phyloP scores from a whole-genome alignment of 306 rosid genomes.

The Cucurbita ficifolia region DNA sequence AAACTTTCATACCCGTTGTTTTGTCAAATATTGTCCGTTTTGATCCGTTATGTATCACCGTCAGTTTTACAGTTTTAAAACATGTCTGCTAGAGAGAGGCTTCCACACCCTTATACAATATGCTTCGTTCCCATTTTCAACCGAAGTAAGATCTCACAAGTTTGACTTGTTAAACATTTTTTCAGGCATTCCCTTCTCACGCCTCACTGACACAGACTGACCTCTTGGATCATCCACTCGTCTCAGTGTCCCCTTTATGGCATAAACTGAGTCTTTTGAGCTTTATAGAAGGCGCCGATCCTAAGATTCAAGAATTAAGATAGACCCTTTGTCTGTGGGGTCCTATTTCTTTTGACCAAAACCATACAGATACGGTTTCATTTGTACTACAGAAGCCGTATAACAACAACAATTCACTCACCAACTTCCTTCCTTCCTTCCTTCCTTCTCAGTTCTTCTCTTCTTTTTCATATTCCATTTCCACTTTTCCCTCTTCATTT shows the following conservation, averaged over 20 bases:
- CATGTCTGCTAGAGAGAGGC: too few species aligned
- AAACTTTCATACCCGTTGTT: not conserved
- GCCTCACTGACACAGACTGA: conserved; percentile 64
- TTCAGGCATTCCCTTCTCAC: conserved; percentile 54
- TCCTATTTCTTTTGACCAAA: conserved; percentile 54
- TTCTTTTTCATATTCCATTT: conserved; percentile 39
- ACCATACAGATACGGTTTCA: not conserved
- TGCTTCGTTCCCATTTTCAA: too few species aligned
- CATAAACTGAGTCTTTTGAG: not conserved
- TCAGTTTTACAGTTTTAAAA: too few species aligned
- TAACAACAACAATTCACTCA: conserved; percentile 1
- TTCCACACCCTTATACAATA: too few species aligned
- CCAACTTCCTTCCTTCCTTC: conserved; percentile 10
- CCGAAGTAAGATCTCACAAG: too few species aligned
- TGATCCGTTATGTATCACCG: too few species aligned
- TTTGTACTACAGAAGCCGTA: conserved; percentile 3
- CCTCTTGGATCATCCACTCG: conserved; percentile 46
- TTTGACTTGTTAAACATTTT: too few species aligned
- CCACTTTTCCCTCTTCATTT: conserved; percentile 22
- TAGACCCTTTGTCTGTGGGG: conserved; percentile 31
- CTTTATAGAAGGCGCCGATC: conserved; percentile 34
- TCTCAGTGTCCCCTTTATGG: not conserved
- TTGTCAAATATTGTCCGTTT: too few species aligned
- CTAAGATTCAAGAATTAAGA: conserved; percentile 7
- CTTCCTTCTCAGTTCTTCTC: not conserved